Evolutionary conservation across 495 filamentous ascomycete species (phyloP).

Genomic region (Evansstolkia leycettana): DNA sequence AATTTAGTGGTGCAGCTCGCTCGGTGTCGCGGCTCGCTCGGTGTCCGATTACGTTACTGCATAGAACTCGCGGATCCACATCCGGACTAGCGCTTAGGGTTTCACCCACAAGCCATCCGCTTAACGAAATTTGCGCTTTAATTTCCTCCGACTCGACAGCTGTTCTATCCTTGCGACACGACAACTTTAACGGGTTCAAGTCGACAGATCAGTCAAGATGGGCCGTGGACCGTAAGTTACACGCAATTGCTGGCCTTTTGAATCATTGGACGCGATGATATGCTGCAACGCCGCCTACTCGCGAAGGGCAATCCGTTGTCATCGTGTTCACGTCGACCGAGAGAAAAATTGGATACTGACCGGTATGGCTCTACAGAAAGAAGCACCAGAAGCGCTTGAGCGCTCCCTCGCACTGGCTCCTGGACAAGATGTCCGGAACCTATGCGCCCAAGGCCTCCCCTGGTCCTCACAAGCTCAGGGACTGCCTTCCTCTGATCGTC

Average conservation of each 20-base stretch:
- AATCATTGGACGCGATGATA: not conserved
- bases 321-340: too few species aligned
- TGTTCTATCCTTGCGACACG: constrained; percentile 21
- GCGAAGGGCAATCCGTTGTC: too few species aligned
- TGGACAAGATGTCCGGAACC: constrained; percentile 97
- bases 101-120: constrained; percentile 15
- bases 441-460: constrained; percentile 93
- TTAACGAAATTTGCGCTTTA: constrained; percentile 24
- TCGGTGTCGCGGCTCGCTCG: too few species aligned
- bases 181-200: constrained; percentile 27
- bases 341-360: constrained; percentile 16
- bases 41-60: too few species aligned
- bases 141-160: constrained; percentile 4
- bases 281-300: too few species aligned
- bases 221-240: constrained; percentile 54
- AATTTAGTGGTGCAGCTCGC: too few species aligned
- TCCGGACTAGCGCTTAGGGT: constrained; percentile 22
- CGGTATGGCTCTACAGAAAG: constrained; percentile 49
- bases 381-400: constrained; percentile 99
- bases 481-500: constrained; percentile 97
- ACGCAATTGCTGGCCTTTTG: constrained; percentile 2
- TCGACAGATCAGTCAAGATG: constrained; percentile 45
- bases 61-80: too few species aligned
- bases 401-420: constrained; percentile 97
- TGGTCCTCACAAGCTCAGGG: constrained; percentile 97